These are phyloP conservation scores for Rhodotorula sp. DNA, from an alignment of 1,284 basidiomycete species.

Conservation along the genomic window DNA sequence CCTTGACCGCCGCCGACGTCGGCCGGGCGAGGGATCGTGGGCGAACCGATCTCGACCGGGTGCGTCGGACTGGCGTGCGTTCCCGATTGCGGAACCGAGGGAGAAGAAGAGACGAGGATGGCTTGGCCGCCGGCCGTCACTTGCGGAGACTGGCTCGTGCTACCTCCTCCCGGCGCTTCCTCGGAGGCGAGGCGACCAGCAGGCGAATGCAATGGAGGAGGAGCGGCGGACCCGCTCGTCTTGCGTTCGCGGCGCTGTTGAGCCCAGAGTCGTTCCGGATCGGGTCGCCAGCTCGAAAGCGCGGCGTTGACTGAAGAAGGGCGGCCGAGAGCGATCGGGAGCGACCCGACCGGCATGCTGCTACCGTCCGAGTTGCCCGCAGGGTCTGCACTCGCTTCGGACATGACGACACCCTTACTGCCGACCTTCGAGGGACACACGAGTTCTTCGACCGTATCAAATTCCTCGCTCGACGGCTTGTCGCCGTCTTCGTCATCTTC, in stretches of 20 bases:
- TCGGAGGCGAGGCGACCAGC: no score
- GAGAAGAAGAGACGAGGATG: background rate
- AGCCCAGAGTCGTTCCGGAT: conserved; percentile 27
- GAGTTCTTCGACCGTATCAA: background rate
- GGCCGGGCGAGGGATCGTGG: conserved; percentile 1
- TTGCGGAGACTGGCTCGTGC: background rate
- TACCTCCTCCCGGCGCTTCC: background rate
- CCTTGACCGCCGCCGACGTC: background rate
- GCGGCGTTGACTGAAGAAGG: conserved; percentile 16
- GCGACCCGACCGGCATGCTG: conserved; percentile 23
- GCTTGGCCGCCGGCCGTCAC: background rate
- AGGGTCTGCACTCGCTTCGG: background rate
- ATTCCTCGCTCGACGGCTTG: background rate
- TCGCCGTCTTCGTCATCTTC: conserved; percentile 4
- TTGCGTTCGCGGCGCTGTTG: conserved; percentile 17
- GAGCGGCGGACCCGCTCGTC: conserved; percentile 1
- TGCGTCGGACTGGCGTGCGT: background rate
- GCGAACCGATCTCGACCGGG: conserved; percentile 21
- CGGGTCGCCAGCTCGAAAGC: conserved; percentile 25
- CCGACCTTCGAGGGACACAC: background rate
- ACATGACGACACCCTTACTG: background rate
- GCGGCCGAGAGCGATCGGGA: conserved; percentile 35
- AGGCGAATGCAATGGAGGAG: no score
- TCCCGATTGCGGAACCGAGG: background rate
- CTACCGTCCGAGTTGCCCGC: background rate